A percentile compares a stretch with the other conserved stretches of the same genome.
These are phyloP conservation scores for Dryadomyces quercus-mongolicae DNA, from an alignment of 2,329 filamentous ascomycete genomes.

Conservation along the genomic window DNA sequence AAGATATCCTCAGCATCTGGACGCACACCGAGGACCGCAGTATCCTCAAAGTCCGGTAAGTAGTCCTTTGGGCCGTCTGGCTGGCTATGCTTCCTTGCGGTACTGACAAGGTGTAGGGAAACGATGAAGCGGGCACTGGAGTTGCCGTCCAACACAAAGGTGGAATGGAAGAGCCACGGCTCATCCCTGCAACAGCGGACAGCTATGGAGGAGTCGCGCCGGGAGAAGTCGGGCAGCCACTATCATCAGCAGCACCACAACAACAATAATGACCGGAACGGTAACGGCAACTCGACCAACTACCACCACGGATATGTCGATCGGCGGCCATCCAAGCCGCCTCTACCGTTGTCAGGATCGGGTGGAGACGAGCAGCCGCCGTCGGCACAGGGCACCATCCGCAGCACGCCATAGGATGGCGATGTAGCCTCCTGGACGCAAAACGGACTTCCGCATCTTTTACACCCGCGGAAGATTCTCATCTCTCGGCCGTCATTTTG, in stretches of 20 bases:
- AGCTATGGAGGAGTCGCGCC: constrained; percentile 80
- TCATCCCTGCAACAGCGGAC: constrained; percentile 88
- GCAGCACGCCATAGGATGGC: constrained; percentile 10
- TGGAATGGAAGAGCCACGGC: constrained; percentile 94
- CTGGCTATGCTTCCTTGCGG: constrained; percentile 14
- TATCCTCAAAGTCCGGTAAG: constrained; percentile 91
- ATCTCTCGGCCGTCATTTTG: background rate
- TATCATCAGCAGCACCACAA: constrained; percentile 22
- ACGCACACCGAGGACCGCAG: constrained; percentile 84
- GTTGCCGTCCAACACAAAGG: constrained; percentile 77
- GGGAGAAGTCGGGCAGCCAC: constrained; percentile 58
- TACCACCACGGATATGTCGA: constrained; percentile 2
- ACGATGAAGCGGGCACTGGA: constrained; percentile 83
- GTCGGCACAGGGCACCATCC: constrained; percentile 4
- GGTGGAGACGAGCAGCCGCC: constrained; percentile 7
- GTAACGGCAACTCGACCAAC: constrained; percentile 6
- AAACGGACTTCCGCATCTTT: background rate
- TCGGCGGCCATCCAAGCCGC: constrained; percentile 7
- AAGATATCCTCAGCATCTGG: constrained; percentile 98
- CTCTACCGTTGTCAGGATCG: background rate
- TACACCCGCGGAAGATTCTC: constrained; percentile 5
- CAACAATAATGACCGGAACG: constrained; percentile 15
- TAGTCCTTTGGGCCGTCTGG: constrained; percentile 9
- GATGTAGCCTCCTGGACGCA: background rate
- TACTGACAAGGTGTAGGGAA: constrained; percentile 44